These are phyloP conservation scores for Elsinoe ampelina DNA, from an alignment of 2,329 filamentous ascomycete genomes.

Conservation along the genomic window DNA sequence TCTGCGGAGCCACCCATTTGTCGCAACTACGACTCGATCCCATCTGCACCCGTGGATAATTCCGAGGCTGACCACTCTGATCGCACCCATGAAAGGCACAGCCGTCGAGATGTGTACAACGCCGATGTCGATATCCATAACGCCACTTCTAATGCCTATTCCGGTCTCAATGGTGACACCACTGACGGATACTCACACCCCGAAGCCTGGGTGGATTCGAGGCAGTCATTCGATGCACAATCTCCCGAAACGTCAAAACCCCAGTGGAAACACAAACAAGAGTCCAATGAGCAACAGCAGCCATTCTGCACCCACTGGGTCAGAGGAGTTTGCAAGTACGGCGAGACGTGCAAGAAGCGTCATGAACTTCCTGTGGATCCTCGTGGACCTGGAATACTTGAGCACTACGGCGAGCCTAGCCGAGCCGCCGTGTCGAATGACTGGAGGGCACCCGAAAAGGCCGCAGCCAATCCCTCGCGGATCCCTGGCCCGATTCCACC, in stretches of 20 bases:
- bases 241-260: not conserved
- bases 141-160: constrained; percentile 1
- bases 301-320: constrained; percentile 21
- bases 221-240: not conserved
- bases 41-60: not conserved
- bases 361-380: constrained; percentile 19
- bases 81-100: not conserved
- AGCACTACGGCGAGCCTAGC: constrained; percentile 15
- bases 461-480: constrained; percentile 14
- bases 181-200: constrained; percentile 3
- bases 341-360: constrained; percentile 21
- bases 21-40: not conserved
- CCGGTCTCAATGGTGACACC: not conserved
- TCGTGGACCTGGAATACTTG: constrained; percentile 12
- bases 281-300: not conserved
- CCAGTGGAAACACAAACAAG: not conserved
- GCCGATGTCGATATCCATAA: not conserved
- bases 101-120: not conserved
- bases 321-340: constrained; percentile 26
- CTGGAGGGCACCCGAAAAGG: constrained; percentile 8
- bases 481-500: constrained; percentile 11
- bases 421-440: constrained; percentile 1
- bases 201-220: not conserved
- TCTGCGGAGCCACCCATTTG: no score
- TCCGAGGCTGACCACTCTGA: not conserved